phyloP scores from a whole-genome alignment of 306 rosid genomes.

The Prunus persica region Prunus_persica_NCBIv2 NC_034014.1:28845501-28846000 shows the following conservation, averaged over 20 bases:
- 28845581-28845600: conserved; percentile 57
- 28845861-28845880: too few species aligned
- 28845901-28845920: too few species aligned
- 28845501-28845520: conserved; percentile 40
- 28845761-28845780: neutral
- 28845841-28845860: neutral
- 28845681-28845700: conserved; percentile 48
- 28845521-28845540: conserved; percentile 18
- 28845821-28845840: too few species aligned
- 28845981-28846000: too few species aligned
- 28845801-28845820: too few species aligned
- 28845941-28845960: too few species aligned
- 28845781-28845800: too few species aligned
- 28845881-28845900: too few species aligned
- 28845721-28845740: conserved; percentile 71
- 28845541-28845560: conserved; percentile 26
- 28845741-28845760: conserved; percentile 47
- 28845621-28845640: conserved; percentile 80
- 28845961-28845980: too few species aligned
- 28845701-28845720: conserved; percentile 45
- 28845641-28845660: conserved; percentile 48
- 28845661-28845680: conserved; percentile 55
- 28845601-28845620: conserved; percentile 88
- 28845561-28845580: conserved; percentile 31
- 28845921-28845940: too few species aligned